Evolutionary conservation across 2,329 filamentous ascomycete genomes (phyloP).

Genomic region (Pyrenochaeta sp.): DNA sequence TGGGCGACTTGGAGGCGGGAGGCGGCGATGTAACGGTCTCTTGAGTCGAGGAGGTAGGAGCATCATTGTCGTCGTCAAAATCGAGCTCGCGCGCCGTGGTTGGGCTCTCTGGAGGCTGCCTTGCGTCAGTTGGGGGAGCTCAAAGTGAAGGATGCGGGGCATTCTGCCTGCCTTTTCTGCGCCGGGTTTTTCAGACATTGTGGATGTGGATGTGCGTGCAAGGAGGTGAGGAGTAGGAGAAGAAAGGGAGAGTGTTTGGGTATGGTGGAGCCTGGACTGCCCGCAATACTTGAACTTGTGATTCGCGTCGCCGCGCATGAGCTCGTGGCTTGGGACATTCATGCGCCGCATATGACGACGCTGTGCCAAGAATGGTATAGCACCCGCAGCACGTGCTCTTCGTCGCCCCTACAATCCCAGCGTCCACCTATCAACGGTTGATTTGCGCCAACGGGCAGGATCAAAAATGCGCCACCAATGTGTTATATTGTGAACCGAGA

Average conservation of each 20-base stretch:
- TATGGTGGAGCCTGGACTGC: neutral
- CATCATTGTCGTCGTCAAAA: constrained; percentile 65
- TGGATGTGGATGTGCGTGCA: no score
- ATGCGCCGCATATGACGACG: constrained; percentile 22
- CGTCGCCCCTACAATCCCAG: neutral
- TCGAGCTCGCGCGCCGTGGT: constrained; percentile 66
- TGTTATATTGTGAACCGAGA: no score
- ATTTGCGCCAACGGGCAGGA: no score
- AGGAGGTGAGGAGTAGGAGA: neutral
- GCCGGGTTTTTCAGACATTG: constrained; percentile 29
- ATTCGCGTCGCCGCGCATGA: constrained; percentile 13
- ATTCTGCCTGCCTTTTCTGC: constrained; percentile 16
- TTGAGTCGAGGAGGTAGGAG: constrained; percentile 41
- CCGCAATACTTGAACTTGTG: constrained; percentile 5
- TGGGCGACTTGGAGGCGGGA: constrained; percentile 50
- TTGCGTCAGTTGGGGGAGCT: constrained; percentile 17
- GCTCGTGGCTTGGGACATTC: constrained; percentile 16
- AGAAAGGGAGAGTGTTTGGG: neutral
- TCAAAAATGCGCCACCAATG: no score
- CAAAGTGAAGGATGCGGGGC: constrained; percentile 19
- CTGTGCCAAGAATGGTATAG: constrained; percentile 17
- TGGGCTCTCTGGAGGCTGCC: constrained; percentile 42
- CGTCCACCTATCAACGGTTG: no score
- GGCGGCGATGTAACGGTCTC: constrained; percentile 43
- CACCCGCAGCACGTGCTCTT: neutral